Conservation (phyloP, 129 eudicot genomes). For the Silybum marianum region DNA sequence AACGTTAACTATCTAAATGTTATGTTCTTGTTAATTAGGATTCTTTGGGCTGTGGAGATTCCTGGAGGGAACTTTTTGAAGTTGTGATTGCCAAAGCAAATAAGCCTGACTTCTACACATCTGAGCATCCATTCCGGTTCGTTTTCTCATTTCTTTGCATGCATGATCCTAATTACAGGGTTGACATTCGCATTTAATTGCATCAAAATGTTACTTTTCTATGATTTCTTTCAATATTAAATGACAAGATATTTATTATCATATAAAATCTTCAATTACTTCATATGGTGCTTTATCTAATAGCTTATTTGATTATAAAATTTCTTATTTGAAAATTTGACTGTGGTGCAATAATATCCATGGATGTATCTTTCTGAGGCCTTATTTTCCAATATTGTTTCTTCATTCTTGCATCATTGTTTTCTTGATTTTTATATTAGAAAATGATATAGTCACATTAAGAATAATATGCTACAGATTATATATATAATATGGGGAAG, state of each 20-base stretch:
- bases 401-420: no score
- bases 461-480: no score
- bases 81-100: slow-evolving; percentile 98
- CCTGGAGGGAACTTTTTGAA: slow-evolving; percentile 99
- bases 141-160: slow-evolving; percentile 23
- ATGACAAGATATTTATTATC: neutral
- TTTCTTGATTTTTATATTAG: no score
- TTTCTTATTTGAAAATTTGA: no score
- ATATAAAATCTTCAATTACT: neutral
- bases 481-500: no score
- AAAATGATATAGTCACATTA: no score
- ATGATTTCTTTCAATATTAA: neutral
- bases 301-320: no score
- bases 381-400: no score
- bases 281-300: neutral
- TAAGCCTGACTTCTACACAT: slow-evolving; percentile 94
- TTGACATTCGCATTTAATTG: neutral
- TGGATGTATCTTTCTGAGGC: no score
- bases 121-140: slow-evolving; percentile 98
- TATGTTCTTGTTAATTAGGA: slow-evolving; percentile 53
- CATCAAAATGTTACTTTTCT: neutral
- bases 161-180: slow-evolving; percentile 1
- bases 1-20: slow-evolving; percentile 17
- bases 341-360: no score
- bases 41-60: slow-evolving; percentile 76